Evolutionary conservation across 2,329 filamentous ascomycete species (phyloP).

Genomic region (Ophiobolus disseminans): DNA sequence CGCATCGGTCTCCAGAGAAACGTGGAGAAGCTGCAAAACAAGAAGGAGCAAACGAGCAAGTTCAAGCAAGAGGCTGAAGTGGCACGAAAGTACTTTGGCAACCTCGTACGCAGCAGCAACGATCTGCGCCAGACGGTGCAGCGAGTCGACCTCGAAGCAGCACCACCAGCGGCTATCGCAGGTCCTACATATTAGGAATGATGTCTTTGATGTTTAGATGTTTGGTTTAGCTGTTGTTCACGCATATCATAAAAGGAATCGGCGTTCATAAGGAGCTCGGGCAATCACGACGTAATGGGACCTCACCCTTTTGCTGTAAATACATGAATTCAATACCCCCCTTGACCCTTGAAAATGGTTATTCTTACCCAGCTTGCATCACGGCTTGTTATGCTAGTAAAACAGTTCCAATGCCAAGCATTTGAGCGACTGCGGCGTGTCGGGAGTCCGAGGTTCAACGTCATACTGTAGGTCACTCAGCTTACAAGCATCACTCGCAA

Average conservation of each 20-base stretch:
- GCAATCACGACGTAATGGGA: constrained; percentile 22
- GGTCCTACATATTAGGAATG: constrained; percentile 24
- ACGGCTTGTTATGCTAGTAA: background rate
- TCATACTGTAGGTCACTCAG: constrained; percentile 7
- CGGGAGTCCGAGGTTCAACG: constrained; percentile 18
- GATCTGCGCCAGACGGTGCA: constrained; percentile 59
- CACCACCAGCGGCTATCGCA: constrained; percentile 52
- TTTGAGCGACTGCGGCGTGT: constrained; percentile 6
- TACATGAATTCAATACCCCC: constrained; percentile 45
- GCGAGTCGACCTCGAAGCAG: constrained; percentile 60
- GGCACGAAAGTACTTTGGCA: constrained; percentile 87
- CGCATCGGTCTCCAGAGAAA: constrained; percentile 82
- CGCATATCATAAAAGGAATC: constrained; percentile 14
- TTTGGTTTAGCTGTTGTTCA: constrained; percentile 8
- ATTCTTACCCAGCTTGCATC: background rate
- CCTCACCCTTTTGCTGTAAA: constrained; percentile 28
- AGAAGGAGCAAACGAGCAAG: constrained; percentile 84
- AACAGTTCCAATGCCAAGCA: constrained; percentile 10
- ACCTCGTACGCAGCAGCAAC: constrained; percentile 72
- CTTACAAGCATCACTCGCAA: background rate
- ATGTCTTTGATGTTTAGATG: background rate
- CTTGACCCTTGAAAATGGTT: constrained; percentile 28
- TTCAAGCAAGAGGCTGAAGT: constrained; percentile 82
- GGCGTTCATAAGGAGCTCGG: constrained; percentile 28
- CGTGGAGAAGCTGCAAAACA: constrained; percentile 79